Percentiles rank a stretch among this genome's conserved stretches.
Conservation (phyloP, 1,284 basidiomycete genomes). For the Albatrellus sp. region DNA sequence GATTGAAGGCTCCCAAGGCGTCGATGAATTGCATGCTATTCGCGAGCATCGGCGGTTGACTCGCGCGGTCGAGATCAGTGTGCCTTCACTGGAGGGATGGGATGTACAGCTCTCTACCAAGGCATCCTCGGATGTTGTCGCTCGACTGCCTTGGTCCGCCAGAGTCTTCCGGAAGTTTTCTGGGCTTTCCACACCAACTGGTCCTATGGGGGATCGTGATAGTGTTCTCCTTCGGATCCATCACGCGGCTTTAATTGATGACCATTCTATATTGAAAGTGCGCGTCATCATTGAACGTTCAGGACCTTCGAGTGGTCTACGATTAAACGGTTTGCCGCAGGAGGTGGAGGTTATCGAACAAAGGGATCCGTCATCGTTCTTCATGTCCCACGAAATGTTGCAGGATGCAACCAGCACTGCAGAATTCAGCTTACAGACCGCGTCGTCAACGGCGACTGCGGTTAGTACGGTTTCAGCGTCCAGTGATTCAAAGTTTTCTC, state of each 20-base stretch:
- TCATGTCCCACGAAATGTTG: constrained; percentile 42
- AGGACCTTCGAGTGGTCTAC: constrained; percentile 58
- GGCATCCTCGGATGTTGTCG: constrained; percentile 59
- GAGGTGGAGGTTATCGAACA: constrained; percentile 53
- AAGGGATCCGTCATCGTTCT: constrained; percentile 46
- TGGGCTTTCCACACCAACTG: constrained; percentile 19
- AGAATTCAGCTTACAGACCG: constrained; percentile 52
- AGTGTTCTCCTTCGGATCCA: constrained; percentile 57
- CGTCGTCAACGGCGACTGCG: constrained; percentile 30
- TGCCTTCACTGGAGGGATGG: constrained; percentile 81
- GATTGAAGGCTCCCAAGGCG: constrained; percentile 26
- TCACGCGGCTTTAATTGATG: constrained; percentile 61
- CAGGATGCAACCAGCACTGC: constrained; percentile 62
- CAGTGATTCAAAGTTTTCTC: constrained; percentile 14
- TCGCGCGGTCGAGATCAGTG: constrained; percentile 66
- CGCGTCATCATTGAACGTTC: constrained; percentile 72
- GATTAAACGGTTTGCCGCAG: constrained; percentile 77
- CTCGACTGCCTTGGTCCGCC: constrained; percentile 67
- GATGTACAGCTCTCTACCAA: constrained; percentile 70
- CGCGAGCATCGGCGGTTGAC: constrained; percentile 58
- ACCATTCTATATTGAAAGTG: constrained; percentile 71
- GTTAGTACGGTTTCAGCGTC: constrained; percentile 13
- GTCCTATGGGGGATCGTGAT: constrained; percentile 26
- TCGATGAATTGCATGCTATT: constrained; percentile 48
- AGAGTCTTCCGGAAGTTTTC: constrained; percentile 42